Conservation (phyloP, 306 rosid genomes). For the Lathyrus aphaca region DNA sequence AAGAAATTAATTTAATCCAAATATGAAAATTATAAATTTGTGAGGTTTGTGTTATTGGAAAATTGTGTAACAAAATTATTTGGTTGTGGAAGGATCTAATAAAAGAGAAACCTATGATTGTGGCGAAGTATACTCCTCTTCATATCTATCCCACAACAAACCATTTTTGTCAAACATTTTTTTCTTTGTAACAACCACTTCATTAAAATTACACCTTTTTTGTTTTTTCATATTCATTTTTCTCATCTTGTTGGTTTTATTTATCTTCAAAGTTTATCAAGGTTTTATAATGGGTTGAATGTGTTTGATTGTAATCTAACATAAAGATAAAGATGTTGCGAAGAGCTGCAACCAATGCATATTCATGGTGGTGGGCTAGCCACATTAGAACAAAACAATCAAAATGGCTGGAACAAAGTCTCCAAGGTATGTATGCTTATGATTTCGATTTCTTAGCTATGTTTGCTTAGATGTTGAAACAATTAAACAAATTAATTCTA, state of each 20-base stretch:
- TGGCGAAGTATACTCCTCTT: constrained; percentile 62
- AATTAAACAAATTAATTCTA: neutral
- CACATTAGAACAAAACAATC: constrained; percentile 96
- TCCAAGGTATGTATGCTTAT: constrained; percentile 70
- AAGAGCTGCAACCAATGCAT: constrained; percentile 93
- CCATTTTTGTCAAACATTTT: constrained; percentile 31
- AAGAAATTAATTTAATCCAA: neutral
- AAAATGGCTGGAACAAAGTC: constrained; percentile 95
- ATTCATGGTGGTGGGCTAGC: constrained; percentile 99
- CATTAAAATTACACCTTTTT: constrained; percentile 11
- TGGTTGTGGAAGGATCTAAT: constrained; percentile 36
- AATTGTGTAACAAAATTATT: neutral
- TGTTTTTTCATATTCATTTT: neutral
- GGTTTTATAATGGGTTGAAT: constrained; percentile 41
- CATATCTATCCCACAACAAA: constrained; percentile 44
- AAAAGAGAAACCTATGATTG: constrained; percentile 52
- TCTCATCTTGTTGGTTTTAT: constrained; percentile 22
- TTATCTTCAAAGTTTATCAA: constrained; percentile 15
- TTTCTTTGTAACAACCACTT: constrained; percentile 35
- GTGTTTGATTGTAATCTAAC: constrained; percentile 28
- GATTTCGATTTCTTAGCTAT: neutral
- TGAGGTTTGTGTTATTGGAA: neutral
- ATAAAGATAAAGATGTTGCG: constrained; percentile 65
- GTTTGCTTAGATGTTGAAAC: neutral
- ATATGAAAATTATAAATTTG: neutral